Evolutionary conservation across 2,329 filamentous ascomycete species (phyloP).

Genomic region (Ceratocystis huliohia): DNA sequence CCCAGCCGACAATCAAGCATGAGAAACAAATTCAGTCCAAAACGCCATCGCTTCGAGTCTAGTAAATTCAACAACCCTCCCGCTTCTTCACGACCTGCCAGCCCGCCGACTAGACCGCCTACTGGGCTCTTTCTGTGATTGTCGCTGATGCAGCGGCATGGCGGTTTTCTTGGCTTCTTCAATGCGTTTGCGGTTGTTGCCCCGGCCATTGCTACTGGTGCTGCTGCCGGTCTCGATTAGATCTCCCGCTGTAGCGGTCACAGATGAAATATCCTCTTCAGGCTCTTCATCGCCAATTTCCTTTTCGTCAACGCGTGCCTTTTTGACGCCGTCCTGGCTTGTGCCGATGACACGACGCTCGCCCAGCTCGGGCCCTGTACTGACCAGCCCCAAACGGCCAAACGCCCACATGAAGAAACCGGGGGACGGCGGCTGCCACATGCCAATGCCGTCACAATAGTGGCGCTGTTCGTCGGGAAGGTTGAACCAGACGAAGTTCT

Average conservation of each 20-base stretch:
- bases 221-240: slow-evolving; percentile 15
- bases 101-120: slow-evolving; percentile 13
- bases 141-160: slow-evolving; percentile 18
- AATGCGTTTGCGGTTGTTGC: slow-evolving; percentile 16
- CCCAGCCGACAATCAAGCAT: neutral
- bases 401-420: slow-evolving; percentile 26
- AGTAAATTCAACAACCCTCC: neutral
- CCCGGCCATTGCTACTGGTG: neutral
- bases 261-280: slow-evolving; percentile 10
- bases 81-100: neutral
- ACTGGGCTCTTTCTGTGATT: slow-evolving; percentile 16
- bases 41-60: neutral
- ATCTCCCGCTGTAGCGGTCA: neutral
- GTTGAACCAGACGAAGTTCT: slow-evolving; percentile 31
- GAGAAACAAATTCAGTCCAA: slow-evolving; percentile 8
- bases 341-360: slow-evolving; percentile 26
- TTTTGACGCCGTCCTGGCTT: slow-evolving; percentile 21
- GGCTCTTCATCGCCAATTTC: slow-evolving; percentile 19
- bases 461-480: slow-evolving; percentile 28
- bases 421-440: slow-evolving; percentile 27
- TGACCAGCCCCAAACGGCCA: slow-evolving; percentile 25
- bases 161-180: slow-evolving; percentile 21
- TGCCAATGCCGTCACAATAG: slow-evolving; percentile 28
- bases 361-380: slow-evolving; percentile 22
- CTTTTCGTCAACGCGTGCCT: slow-evolving; percentile 18